Percentiles rank a stretch among this genome's conserved stretches.
Evolutionary conservation across 371 early-diverging fungal genomes (phyloP).

Genomic region (Mucor plumbeus): DNA sequence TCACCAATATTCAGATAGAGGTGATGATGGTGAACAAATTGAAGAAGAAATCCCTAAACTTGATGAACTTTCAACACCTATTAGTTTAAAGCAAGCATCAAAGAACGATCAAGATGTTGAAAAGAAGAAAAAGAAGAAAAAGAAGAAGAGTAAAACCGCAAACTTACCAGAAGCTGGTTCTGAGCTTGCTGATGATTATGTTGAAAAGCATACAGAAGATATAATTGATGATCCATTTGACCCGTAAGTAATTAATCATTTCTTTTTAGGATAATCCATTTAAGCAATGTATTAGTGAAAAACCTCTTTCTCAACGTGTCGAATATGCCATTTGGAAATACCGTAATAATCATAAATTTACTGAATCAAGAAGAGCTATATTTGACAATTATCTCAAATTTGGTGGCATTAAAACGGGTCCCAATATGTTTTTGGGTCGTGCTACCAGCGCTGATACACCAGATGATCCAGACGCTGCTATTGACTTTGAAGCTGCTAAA

Average conservation of each 20-base stretch:
- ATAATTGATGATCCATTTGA: slow-evolving; percentile 45
- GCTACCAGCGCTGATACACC: slow-evolving; percentile 42
- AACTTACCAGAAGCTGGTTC: slow-evolving; percentile 63
- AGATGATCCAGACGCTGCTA: slow-evolving; percentile 47
- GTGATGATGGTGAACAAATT: slow-evolving; percentile 4
- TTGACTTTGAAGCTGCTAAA: slow-evolving; percentile 57
- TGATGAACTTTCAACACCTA: slow-evolving; percentile 34
- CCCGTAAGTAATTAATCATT: slow-evolving; percentile 32
- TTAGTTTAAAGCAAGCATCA: slow-evolving; percentile 29
- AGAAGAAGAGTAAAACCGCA: slow-evolving; percentile 54
- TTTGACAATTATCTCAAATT: slow-evolving; percentile 60
- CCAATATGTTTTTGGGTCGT: slow-evolving; percentile 59
- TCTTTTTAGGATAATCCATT: neutral
- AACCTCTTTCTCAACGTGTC: slow-evolving; percentile 55
- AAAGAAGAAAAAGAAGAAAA: slow-evolving; percentile 64
- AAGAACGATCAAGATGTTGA: slow-evolving; percentile 11
- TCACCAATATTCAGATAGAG: neutral
- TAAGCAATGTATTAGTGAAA: slow-evolving; percentile 30
- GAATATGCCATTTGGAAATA: slow-evolving; percentile 64
- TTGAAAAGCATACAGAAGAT: slow-evolving; percentile 53
- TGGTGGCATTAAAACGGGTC: slow-evolving; percentile 62
- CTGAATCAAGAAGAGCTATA: slow-evolving; percentile 39
- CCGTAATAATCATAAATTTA: slow-evolving; percentile 60
- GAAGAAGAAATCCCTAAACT: slow-evolving; percentile 23
- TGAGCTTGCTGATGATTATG: slow-evolving; percentile 39